Evolutionary conservation across 176 grass and related monocot genomes (phyloP).

Genomic region (Stipa capillata): DNA sequence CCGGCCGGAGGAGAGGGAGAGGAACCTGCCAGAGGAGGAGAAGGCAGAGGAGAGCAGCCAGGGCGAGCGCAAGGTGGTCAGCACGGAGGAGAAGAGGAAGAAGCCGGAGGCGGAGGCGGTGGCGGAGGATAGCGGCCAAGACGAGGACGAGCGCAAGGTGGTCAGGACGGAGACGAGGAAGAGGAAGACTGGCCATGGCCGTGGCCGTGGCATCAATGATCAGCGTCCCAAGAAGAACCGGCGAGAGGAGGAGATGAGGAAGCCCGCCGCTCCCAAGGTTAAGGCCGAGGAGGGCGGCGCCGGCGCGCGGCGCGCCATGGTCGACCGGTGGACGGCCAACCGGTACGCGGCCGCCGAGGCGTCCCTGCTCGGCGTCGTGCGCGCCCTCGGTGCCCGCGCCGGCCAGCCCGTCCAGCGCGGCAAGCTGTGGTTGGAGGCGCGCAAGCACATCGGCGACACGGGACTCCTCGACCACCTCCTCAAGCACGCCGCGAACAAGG

Average conservation of each 20-base stretch:
- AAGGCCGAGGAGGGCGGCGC: not conserved
- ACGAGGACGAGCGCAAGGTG: too few relatives aligned
- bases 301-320: slow-evolving; percentile 17
- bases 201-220: not conserved
- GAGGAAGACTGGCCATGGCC: not conserved
- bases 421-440: slow-evolving; percentile 37
- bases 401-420: slow-evolving; percentile 24
- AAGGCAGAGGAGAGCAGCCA: not conserved
- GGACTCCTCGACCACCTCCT: slow-evolving; percentile 83
- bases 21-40: not conserved
- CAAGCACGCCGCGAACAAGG: slow-evolving; percentile 46
- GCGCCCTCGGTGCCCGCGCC: slow-evolving; percentile 17
- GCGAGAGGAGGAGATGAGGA: not conserved
- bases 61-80: not conserved
- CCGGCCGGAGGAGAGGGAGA: too few relatives aligned
- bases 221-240: too few relatives aligned
- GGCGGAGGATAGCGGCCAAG: too few relatives aligned
- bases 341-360: slow-evolving; percentile 43
- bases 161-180: not conserved
- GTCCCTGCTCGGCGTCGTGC: slow-evolving; percentile 33
- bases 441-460: slow-evolving; percentile 55
- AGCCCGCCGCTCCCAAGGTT: not conserved
- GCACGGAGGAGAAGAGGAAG: not conserved
- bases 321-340: slow-evolving; percentile 38
- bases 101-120: not conserved